A percentile compares a stretch with the other conserved stretches of the same genome.
Conservation (phyloP, 192 early-diverging fungal species). For the Funneliformis geosporum region DNA sequence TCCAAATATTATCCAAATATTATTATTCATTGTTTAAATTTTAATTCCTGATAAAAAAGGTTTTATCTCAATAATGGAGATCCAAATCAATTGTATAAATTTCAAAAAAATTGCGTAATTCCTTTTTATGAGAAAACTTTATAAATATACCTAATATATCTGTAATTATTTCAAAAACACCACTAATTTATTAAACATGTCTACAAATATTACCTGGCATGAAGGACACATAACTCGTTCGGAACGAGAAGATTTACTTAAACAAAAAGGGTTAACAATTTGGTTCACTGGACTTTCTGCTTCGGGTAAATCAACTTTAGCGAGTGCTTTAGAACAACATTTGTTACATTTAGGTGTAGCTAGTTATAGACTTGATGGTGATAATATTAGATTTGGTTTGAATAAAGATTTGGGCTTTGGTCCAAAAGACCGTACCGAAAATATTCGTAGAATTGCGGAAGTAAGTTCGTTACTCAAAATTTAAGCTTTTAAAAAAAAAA, state of each 20-base stretch:
- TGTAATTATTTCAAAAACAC: too few species aligned
- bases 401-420: conserved; percentile 95
- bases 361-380: conserved; percentile 93
- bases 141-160: too few species aligned
- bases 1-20: too few species aligned
- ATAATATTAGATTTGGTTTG: conserved; percentile 96
- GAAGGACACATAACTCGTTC: conserved; percentile 70
- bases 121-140: too few species aligned
- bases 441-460: conserved; percentile 94
- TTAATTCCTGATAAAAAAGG: too few species aligned
- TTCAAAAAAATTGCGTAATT: too few species aligned
- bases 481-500: too few species aligned
- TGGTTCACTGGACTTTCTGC: conserved; percentile 97
- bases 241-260: conserved; percentile 71
- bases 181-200: neutral
- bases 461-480: conserved; percentile 40
- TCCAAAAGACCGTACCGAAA: conserved; percentile 88
- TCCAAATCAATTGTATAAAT: too few species aligned
- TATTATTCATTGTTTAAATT: too few species aligned
- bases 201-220: conserved; percentile 89
- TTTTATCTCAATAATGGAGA: too few species aligned
- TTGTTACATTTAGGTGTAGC: conserved; percentile 71
- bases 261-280: conserved; percentile 79
- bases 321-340: conserved; percentile 86
- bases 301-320: conserved; percentile 91